phyloP scores from a whole-genome alignment of 495 filamentous ascomycete species.

The Annulohypoxylon bovei region DNA sequence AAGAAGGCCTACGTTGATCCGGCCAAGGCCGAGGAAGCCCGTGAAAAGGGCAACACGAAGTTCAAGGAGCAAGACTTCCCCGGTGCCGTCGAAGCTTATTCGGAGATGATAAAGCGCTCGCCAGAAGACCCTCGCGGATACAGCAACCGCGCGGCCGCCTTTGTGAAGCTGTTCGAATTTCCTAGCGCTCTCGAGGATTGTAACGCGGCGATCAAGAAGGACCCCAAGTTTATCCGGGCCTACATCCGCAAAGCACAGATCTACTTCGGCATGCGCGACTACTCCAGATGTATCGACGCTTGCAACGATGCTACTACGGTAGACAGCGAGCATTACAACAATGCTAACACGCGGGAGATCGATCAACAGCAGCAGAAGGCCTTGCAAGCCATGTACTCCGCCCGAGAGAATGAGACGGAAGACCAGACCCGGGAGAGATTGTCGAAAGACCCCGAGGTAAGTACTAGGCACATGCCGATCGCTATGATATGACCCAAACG shows the following conservation, averaged over 20 bases:
- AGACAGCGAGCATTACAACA: constrained; percentile 71
- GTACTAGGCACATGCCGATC: constrained; percentile 37
- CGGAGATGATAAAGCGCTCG: constrained; percentile 95
- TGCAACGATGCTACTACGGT: constrained; percentile 82
- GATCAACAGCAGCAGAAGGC: constrained; percentile 95
- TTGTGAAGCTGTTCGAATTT: constrained; percentile 96
- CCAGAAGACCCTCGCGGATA: constrained; percentile 94
- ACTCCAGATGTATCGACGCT: constrained; percentile 89
- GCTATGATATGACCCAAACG: background rate
- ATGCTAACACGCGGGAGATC: constrained; percentile 86
- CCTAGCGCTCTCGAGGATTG: constrained; percentile 93
- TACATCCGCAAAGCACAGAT: constrained; percentile 96
- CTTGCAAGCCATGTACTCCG: constrained; percentile 86
- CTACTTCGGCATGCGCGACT: constrained; percentile 95
- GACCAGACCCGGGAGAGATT: constrained; percentile 94
- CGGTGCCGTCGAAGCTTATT: constrained; percentile 92
- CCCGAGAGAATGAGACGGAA: constrained; percentile 93
- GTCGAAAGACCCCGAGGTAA: constrained; percentile 90
- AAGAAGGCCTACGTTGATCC: constrained; percentile 87
- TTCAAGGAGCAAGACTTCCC: constrained; percentile 99
- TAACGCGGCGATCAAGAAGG: constrained; percentile 87
- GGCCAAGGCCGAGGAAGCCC: constrained; percentile 91
- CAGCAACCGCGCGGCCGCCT: constrained; percentile 95
- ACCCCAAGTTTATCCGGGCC: constrained; percentile 92
- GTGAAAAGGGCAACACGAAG: constrained; percentile 91